A percentile compares a stretch with the other conserved stretches of the same genome.
Evolutionary conservation across 1,284 basidiomycete genomes (phyloP).

Genomic region (Cryptococcus maquisensis): DNA sequence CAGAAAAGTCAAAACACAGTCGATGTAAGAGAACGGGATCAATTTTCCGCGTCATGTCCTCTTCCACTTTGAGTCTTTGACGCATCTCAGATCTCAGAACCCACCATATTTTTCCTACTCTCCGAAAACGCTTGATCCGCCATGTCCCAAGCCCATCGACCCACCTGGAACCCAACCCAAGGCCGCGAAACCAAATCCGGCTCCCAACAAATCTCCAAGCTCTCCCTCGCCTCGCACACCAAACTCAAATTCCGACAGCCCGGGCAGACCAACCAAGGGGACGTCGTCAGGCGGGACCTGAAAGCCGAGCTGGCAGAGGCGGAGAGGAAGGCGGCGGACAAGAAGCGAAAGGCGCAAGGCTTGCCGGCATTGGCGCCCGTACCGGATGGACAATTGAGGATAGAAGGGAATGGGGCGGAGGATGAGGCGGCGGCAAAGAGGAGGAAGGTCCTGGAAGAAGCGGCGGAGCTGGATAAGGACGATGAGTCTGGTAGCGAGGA

Average conservation of each 20-base stretch:
- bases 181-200: slow-evolving; percentile 62
- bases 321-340: slow-evolving; percentile 74
- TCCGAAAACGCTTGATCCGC: not conserved
- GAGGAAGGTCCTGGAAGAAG: slow-evolving; percentile 74
- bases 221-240: slow-evolving; percentile 86
- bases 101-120: not conserved
- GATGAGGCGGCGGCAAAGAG: slow-evolving; percentile 70
- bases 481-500: slow-evolving; percentile 66
- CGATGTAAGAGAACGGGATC: no score
- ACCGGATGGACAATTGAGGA: slow-evolving; percentile 6
- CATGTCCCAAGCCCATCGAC: slow-evolving; percentile 50
- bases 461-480: slow-evolving; percentile 78
- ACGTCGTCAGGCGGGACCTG: slow-evolving; percentile 74
- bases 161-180: slow-evolving; percentile 49
- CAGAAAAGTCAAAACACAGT: no score
- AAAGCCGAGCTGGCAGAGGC: slow-evolving; percentile 74
- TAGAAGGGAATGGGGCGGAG: slow-evolving; percentile 58
- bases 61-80: not conserved
- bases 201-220: slow-evolving; percentile 80
- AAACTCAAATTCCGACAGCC: slow-evolving; percentile 93
- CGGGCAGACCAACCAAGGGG: slow-evolving; percentile 70
- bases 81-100: not conserved
- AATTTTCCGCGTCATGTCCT: not conserved
- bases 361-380: slow-evolving; percentile 49
- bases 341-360: slow-evolving; percentile 84